Conservation (phyloP, 345 rosid genomes). For the Syzygium aqueum region DNA sequence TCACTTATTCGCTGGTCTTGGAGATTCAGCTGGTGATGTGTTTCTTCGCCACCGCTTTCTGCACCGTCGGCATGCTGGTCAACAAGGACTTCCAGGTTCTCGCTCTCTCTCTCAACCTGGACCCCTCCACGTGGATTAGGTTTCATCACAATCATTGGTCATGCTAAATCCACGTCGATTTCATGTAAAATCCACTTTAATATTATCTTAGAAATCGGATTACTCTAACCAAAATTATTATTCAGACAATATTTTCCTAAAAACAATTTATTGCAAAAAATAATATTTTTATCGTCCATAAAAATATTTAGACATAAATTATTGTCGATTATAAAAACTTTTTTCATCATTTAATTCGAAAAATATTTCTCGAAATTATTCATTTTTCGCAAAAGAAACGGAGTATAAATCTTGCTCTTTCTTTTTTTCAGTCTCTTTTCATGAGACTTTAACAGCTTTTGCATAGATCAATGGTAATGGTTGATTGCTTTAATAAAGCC, state of each 20-base stretch:
- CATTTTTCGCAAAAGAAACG: no score
- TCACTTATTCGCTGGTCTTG: neutral
- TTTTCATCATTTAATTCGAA: no score
- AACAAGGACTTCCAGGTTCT: neutral
- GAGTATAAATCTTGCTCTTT: no score
- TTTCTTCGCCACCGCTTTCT: neutral
- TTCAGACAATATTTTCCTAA: no score
- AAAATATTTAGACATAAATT: no score
- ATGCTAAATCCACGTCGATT: neutral
- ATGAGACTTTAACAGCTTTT: neutral
- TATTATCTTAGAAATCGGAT: neutral
- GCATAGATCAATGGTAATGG: neutral
- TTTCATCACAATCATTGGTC: neutral
- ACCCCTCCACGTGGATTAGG: neutral
- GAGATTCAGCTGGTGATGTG: neutral
- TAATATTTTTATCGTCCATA: no score
- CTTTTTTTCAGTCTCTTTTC: no score
- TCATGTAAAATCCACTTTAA: no score
- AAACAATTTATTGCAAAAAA: no score
- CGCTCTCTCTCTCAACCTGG: neutral
- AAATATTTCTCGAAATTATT: no score
- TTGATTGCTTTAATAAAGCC: neutral
- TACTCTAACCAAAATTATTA: neutral
- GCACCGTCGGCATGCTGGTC: constrained; percentile 3
- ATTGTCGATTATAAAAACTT: no score